These are phyloP conservation scores for Fomitopsis schrenkii DNA, from an alignment of 1,284 basidiomycete genomes.

Conservation along the genomic window DNA sequence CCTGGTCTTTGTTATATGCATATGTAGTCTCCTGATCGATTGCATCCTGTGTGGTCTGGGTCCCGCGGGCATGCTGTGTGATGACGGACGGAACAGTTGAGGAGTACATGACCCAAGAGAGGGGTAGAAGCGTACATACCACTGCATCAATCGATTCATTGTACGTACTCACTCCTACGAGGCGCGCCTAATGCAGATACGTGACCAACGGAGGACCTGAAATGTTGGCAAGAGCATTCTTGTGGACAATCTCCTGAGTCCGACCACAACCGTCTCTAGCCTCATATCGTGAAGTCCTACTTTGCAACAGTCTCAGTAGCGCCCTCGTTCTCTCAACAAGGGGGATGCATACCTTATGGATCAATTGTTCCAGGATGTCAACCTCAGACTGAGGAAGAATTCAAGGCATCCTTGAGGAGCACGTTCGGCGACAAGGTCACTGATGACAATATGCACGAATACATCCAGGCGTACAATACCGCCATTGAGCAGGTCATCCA, in stretches of 20 bases:
- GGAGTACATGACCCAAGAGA: slow-evolving; percentile 6
- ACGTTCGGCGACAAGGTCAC: not conserved
- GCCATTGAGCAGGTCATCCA: not conserved
- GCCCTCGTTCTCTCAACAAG: not conserved
- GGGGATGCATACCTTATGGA: not conserved
- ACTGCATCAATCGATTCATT: too few relatives aligned
- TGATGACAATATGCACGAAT: not conserved
- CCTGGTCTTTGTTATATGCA: slow-evolving; percentile 71
- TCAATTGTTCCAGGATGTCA: not conserved
- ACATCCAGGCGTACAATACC: not conserved
- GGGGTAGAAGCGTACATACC: too few relatives aligned
- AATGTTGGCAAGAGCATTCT: too few relatives aligned
- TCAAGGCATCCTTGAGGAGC: not conserved
- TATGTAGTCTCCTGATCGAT: slow-evolving; percentile 78
- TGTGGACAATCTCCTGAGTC: not conserved
- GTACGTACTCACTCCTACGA: too few relatives aligned
- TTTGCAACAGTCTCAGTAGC: not conserved
- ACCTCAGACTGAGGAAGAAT: not conserved
- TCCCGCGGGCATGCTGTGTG: slow-evolving; percentile 82
- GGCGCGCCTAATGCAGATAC: too few relatives aligned
- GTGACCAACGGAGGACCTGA: too few relatives aligned
- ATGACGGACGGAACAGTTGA: slow-evolving; percentile 5
- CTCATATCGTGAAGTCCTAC: not conserved
- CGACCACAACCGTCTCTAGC: not conserved
- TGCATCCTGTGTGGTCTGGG: slow-evolving; percentile 74